Evolutionary conservation across 345 rosid genomes (phyloP), one percentile per base, ranked within the genome.

Genomic region (Cardiospermum halicacabum): DNA sequence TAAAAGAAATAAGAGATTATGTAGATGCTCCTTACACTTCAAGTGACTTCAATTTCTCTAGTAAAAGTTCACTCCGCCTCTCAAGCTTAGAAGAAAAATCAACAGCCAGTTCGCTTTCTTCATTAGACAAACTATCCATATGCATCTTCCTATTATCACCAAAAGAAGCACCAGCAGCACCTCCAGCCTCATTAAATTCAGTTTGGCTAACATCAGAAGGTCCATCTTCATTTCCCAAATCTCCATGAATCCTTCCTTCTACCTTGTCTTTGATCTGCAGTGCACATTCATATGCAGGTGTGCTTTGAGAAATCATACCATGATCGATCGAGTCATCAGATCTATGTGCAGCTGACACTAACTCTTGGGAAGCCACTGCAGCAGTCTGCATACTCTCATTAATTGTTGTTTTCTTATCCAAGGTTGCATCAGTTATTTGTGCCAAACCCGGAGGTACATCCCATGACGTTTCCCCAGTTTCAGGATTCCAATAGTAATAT

Each of bases 381-480:
- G 71, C 66, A 66, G 71, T 42, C 65, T 72, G 81, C 47, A 58
- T 49, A 61, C 61, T 64, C 66, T 76, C 88, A 59, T 69, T 47
- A 32, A 60, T 71, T 68, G 72, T 56, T 48, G 66, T 51, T 53
- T 18, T 58, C 31, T 62, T 63, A 60, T 78, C 75, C 24, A 67
- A 66, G 58, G 59, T 60, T 18, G 62, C 66, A 62, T 73, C 67
- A 13, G 77, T 71, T 66, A 72, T 62, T 66, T 79, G 86, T 60
- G 72, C 76, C 61, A 84, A 79, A 69, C 66, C 76, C 26, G 60
- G 78, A 55, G 97, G 99, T 63, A 83, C 70, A 66, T 91, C 96
- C 99, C 97, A 95, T 15, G 96, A 95, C 36, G 99, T 95, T 82
- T 95, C 94, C 57, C 99, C 97, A 40, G 97, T 94, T 79, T 77